Base-by-base conservation (phyloP, 495 filamentous ascomycete genomes). In the Penicillium salamii region DNA sequence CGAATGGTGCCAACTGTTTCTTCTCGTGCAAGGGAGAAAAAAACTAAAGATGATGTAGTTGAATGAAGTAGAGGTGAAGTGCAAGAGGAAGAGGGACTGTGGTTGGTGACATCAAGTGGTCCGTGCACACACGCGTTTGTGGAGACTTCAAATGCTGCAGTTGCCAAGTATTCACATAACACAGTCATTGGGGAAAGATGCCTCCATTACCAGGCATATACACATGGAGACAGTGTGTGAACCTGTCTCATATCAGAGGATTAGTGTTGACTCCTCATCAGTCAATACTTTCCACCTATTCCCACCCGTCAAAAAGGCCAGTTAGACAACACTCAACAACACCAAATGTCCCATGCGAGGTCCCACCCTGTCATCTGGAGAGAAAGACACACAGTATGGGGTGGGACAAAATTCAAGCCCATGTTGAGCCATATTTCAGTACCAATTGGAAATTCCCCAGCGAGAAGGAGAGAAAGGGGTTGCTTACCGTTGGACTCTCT, bases 381-480 rank as follows among this genome's bases (percentile, higher is more conserved):
- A 49, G 46, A 0, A 62, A 56, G 36, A 36, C 29, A 4, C 59
- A 59, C 37, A 26, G 42, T n/a, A 34, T 49, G 19, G 55, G 55
- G 41, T 59, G 52, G 55, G 42, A 53, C 13, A 34, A 7, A 0
- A 59, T 62, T 2, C 59, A 62, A 35, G 40, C 46, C 0, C 35
- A 50, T 23, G 42, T 59, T 35, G 59, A 59, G 29, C 59, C 59
- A 19, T 56, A 50, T 23, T 56, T 62, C 12, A 31, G 3, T 7
- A 9, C 50, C 5, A 31, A 59, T 19, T 59, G 59, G 59, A 45
- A 37, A 3, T 62, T 62, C 28, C 7, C 37, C 9, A 53, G 47
- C 32, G 46, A 56, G 19, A 51, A 42, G 34, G 55, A 58, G 35
- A 62, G 46, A 26, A 33, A 42, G 9, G 50, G 42, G 3, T 59